Evolutionary conservation across 768 basidiomycete genomes (phyloP).

Genomic region (Boletus rex-veris): DNA sequence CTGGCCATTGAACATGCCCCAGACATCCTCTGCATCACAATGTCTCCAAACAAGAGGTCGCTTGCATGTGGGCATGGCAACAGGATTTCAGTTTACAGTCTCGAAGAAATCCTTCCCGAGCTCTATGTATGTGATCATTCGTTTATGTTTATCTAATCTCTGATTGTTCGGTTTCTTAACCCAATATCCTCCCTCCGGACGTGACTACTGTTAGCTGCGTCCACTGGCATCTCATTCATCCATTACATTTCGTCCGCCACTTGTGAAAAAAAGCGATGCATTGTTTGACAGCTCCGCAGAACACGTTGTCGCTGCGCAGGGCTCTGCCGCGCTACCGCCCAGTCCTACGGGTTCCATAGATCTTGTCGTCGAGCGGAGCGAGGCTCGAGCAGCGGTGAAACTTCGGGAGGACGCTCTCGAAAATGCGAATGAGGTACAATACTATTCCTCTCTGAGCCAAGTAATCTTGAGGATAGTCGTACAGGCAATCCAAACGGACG

Average conservation of each 20-base stretch:
- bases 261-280: not conserved
- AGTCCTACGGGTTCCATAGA: not conserved
- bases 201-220: not conserved
- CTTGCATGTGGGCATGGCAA: not conserved
- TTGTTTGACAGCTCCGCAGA: too few relatives aligned
- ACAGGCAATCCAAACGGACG: not conserved
- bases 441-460: not conserved
- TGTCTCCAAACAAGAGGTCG: not conserved
- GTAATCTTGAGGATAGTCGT: not conserved
- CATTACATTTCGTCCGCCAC: not conserved
- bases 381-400: not conserved
- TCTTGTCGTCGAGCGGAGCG: not conserved
- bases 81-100: not conserved
- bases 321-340: not conserved
- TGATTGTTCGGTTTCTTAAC: not conserved
- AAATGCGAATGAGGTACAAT: not conserved
- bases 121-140: not conserved
- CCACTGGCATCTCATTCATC: not conserved
- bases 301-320: too few relatives aligned
- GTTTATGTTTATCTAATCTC: not conserved
- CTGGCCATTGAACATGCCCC: not conserved
- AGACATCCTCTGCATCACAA: not conserved
- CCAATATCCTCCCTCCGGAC: not conserved
- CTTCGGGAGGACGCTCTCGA: not conserved
- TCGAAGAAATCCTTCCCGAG: not conserved